Percentiles rank a stretch among this genome's conserved stretches.
phyloP scores from a whole-genome alignment of 2,329 filamentous ascomycete genomes.

The Arthrocladium fulminans region DNA sequence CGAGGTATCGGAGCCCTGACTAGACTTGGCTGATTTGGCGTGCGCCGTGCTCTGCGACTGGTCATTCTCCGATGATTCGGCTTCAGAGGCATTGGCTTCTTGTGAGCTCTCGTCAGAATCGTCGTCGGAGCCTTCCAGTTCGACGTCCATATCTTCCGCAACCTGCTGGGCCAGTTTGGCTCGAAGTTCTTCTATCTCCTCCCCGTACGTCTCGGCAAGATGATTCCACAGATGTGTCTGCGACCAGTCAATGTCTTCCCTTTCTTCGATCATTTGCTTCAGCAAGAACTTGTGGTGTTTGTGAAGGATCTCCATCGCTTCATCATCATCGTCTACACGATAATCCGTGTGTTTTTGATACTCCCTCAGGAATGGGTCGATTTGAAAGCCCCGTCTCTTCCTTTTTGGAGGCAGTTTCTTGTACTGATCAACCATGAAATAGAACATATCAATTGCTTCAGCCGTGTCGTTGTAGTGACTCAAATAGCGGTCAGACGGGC shows the following conservation, averaged over 20 bases:
- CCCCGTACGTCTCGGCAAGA: conserved; percentile 33
- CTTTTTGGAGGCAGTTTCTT: conserved; percentile 26
- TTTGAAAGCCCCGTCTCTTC: conserved; percentile 19
- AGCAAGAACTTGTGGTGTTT: conserved; percentile 39
- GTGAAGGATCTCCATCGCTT: conserved; percentile 39
- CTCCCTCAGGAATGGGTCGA: conserved; percentile 21
- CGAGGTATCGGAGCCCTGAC: conserved; percentile 9
- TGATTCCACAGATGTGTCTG: conserved; percentile 37
- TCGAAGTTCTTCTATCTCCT: conserved; percentile 19
- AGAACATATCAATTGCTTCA: conserved; percentile 51
- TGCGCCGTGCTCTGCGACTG: background rate
- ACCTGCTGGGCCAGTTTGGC: background rate
- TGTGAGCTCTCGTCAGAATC: conserved; percentile 12
- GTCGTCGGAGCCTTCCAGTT: too few relatives aligned
- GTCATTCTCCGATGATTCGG: conserved; percentile 15
- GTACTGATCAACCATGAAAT: conserved; percentile 53
- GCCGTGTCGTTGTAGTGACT: conserved; percentile 45
- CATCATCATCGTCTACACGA: conserved; percentile 33
- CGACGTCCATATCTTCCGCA: background rate
- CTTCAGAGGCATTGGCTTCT: conserved; percentile 25
- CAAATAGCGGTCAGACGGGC: conserved; percentile 45
- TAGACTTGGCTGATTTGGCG: background rate
- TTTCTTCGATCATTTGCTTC: conserved; percentile 38
- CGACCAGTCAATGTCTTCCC: conserved; percentile 38
- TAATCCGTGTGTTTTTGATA: conserved; percentile 24